A percentile compares a stretch with the other conserved stretches of the same genome.
Conservation (phyloP, 148 eudicot species). For the Persicaria maculosa region DNA sequence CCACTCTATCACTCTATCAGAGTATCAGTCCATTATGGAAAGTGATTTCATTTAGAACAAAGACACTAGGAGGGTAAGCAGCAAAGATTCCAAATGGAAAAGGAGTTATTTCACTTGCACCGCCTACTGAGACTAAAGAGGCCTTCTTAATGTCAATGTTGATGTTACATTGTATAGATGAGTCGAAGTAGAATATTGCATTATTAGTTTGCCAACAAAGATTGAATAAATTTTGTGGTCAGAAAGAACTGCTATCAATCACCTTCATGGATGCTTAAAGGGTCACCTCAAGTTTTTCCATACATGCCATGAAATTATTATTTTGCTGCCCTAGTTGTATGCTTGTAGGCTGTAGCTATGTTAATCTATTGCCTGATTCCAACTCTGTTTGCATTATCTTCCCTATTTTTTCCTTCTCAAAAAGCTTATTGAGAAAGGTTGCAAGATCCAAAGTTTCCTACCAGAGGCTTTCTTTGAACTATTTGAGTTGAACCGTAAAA, state of each 20-base stretch:
- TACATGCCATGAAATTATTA: not conserved
- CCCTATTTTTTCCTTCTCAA: not conserved
- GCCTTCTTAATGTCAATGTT: not conserved
- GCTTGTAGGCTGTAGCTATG: not conserved
- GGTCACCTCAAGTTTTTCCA: not conserved
- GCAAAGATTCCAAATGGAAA: not conserved
- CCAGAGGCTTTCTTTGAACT: not conserved
- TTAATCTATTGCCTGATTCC: not conserved
- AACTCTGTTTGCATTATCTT: not conserved
- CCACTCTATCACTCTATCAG: not conserved
- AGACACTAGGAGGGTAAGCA: not conserved
- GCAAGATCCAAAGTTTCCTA: not conserved
- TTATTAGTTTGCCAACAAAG: not conserved
- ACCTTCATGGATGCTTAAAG: constrained; percentile 4
- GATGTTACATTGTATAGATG: not conserved
- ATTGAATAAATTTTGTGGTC: not conserved
- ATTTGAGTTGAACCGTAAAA: not conserved
- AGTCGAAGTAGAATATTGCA: not conserved
- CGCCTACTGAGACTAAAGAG: not conserved
- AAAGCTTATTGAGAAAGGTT: not conserved
- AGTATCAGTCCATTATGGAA: not conserved
- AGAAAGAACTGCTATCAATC: not conserved
- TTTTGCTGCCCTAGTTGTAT: not conserved
- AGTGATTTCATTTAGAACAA: not conserved
- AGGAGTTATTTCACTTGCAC: not conserved